A percentile compares a stretch with the other conserved stretches of the same genome.
phyloP scores from a whole-genome alignment of 768 basidiomycete species.

The Agaricus subrufescens region DNA sequence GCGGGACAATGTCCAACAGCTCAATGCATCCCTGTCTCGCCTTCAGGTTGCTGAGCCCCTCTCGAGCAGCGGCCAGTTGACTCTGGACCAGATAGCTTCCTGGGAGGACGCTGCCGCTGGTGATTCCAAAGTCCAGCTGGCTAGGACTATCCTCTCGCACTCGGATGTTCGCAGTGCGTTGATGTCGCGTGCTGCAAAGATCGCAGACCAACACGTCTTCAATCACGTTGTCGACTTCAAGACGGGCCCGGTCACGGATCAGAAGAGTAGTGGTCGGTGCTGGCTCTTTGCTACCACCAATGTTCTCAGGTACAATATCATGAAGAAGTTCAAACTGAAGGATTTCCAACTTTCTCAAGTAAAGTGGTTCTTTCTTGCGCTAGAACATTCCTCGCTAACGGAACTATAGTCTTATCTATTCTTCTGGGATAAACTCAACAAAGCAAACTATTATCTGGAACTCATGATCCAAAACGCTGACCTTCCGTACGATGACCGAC shows the following conservation, averaged over 20 bases:
- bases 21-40: conserved; percentile 28
- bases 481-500: conserved; percentile 75
- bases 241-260: conserved; percentile 79
- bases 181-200: conserved; percentile 53
- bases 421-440: conserved; percentile 97
- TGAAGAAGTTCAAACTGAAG: conserved; percentile 79
- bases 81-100: conserved; percentile 48
- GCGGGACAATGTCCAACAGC: conserved; percentile 14
- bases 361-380: conserved; percentile 11
- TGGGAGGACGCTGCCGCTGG: conserved; percentile 60
- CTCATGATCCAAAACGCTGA: conserved; percentile 78
- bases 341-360: conserved; percentile 93
- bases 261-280: conserved; percentile 86
- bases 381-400: conserved; percentile 1
- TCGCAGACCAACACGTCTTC: conserved; percentile 75
- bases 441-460: conserved; percentile 90
- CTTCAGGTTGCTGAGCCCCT: conserved; percentile 28
- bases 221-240: conserved; percentile 78
- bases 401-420: conserved; percentile 71
- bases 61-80: conserved; percentile 60
- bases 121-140: conserved; percentile 62
- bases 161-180: conserved; percentile 60
- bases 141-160: conserved; percentile 73
- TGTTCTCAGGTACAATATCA: conserved; percentile 75
- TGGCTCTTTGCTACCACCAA: conserved; percentile 96